Evolutionary conservation across 768 basidiomycete genomes (phyloP).

Genomic region (Pleurotus sapidus): DNA sequence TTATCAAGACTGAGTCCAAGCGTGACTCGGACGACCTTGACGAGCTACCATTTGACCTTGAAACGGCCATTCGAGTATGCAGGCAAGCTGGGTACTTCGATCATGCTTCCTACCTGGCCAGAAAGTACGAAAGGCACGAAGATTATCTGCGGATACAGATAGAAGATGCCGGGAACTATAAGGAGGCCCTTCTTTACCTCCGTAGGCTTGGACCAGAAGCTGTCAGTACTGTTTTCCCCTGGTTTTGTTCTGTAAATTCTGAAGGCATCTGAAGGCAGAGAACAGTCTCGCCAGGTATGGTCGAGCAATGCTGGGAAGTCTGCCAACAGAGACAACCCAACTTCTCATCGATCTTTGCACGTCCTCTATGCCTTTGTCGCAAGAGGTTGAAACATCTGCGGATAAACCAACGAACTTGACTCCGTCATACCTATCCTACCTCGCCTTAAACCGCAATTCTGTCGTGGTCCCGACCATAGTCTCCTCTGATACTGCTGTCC

Average conservation of each 20-base stretch:
- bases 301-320: constrained; percentile 73
- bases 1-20: constrained; percentile 85
- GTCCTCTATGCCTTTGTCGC: constrained; percentile 45
- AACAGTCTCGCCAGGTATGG: constrained; percentile 87
- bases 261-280: constrained; percentile 58
- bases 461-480: constrained; percentile 34
- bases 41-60: constrained; percentile 93
- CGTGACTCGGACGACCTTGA: constrained; percentile 43
- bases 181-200: constrained; percentile 80
- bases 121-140: constrained; percentile 87
- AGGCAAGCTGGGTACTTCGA: constrained; percentile 96
- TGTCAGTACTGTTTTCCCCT: constrained; percentile 42
- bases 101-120: constrained; percentile 91
- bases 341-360: constrained; percentile 92
- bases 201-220: constrained; percentile 74
- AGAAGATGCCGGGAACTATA: constrained; percentile 83
- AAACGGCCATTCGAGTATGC: constrained; percentile 95
- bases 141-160: constrained; percentile 94
- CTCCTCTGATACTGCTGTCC: constrained; percentile 34
- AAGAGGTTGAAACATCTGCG: constrained; percentile 25
- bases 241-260: neutral
- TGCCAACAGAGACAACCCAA: constrained; percentile 87
- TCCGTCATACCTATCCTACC: constrained; percentile 77
- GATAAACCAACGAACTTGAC: constrained; percentile 25
- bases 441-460: constrained; percentile 65